Conservation (phyloP, 441 rosid genomes). For the Isatis lusitanica region DNA sequence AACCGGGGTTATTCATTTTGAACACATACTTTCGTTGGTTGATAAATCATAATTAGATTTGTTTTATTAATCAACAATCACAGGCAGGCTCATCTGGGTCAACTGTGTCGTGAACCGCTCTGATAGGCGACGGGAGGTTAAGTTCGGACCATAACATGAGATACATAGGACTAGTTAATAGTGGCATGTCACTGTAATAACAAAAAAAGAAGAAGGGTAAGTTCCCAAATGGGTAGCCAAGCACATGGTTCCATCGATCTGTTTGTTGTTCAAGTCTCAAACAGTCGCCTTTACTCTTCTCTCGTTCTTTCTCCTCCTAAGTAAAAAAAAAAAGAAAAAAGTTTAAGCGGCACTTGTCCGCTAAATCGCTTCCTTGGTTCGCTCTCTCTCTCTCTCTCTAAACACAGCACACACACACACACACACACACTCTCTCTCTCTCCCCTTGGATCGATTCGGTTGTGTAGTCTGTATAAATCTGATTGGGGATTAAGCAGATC, state of each 20-base stretch:
- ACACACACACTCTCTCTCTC: background rate
- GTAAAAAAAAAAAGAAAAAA: background rate
- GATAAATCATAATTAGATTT: background rate
- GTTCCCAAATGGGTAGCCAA: background rate
- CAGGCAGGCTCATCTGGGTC: background rate
- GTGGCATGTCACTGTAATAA: conserved; percentile 28
- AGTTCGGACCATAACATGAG: background rate
- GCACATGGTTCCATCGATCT: conserved; percentile 23
- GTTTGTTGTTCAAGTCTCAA: conserved; percentile 34
- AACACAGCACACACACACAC: background rate
- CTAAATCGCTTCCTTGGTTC: conserved; percentile 26
- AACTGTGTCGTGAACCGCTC: background rate
- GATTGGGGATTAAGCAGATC: conserved; percentile 43
- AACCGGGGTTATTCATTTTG: background rate
- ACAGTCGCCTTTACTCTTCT: conserved; percentile 32
- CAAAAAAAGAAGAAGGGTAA: conserved; percentile 4
- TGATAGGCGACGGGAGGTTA: background rate
- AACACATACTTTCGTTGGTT: background rate
- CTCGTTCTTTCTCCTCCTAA: conserved; percentile 10
- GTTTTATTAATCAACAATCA: background rate
- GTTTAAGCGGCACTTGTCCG: conserved; percentile 42
- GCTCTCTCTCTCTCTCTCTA: conserved; percentile 39
- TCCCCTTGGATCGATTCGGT: conserved; percentile 19
- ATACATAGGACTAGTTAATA: background rate
- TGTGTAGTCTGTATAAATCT: background rate